Base-by-base conservation (phyloP, 371 early-diverging fungal genomes). In the Syncephalastrum contaminatum region DNA sequence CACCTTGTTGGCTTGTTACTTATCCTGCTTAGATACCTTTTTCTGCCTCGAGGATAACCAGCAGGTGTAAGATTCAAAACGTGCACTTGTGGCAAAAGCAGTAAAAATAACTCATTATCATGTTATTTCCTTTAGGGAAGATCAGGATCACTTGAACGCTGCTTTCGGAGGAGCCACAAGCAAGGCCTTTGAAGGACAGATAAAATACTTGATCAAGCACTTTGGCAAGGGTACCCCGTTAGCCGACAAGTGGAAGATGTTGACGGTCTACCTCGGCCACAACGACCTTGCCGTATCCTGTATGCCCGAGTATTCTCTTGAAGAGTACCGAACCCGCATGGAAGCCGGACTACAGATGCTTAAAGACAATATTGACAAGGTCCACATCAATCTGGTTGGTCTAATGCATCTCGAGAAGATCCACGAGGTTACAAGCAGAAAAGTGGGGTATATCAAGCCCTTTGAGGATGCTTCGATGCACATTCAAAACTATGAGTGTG, bases 261-360 rank as follows among this genome's bases (percentile, higher is more conserved):
- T 70, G 16, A 60, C 63, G 24, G n/a, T 70, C 4, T 64, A 59
- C 40, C 60, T 70, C 24, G 70, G 70, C 2, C 56, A 50, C 22
- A 70, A 70, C 16, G 70, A 70, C 43, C 54, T 58, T 2, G 58
- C 67, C 22, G 47, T 62, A 1, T 64, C 59, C 4, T 70, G 70
- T 40, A 19, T 70, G 16, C 62, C 64, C 3, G 56, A 47, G 19
- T 53, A 43, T 40, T 22, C 22, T 7, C 12, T n/a, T 2, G 43
- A 40, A n/a, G 12, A 21, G 13, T 53, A 21, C 22, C 21, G 54
- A 16, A 24, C 51, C 15, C 48, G 45, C 36, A 58, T 46, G 20
- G 42, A 43, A 43, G 43, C 21, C 14, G 58, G 58, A 18, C 20
- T 58, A 5, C 27, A 50, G n/a, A 43, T 24, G 7, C 10, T 58